Conservation (phyloP, 805 yeast genomes). For the Teunomyces panamensis region DNA sequence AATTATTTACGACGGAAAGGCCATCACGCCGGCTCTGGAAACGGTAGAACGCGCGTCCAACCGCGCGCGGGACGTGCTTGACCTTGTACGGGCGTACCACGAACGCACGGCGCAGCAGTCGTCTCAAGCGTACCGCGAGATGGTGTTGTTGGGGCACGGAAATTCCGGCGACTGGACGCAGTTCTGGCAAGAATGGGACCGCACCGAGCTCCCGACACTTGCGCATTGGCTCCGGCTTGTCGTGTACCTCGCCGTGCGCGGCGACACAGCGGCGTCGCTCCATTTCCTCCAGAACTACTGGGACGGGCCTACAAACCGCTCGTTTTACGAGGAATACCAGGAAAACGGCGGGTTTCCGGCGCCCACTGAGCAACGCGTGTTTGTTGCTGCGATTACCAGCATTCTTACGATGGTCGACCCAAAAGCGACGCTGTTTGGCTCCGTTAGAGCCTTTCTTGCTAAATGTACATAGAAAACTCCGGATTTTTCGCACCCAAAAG, state of each 20-base stretch:
- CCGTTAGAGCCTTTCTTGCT: constrained; percentile 24
- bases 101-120: constrained; percentile 6
- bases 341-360: too few species aligned
- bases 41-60: constrained; percentile 20
- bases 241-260: constrained; percentile 29
- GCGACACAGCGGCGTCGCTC: constrained; percentile 22
- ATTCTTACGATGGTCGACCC: constrained; percentile 22
- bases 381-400: constrained; percentile 18
- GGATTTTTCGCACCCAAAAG: background rate
- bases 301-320: constrained; percentile 10
- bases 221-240: constrained; percentile 31
- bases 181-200: constrained; percentile 41
- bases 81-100: constrained; percentile 22
- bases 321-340: constrained; percentile 10
- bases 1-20: constrained; percentile 16
- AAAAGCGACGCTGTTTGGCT: constrained; percentile 45
- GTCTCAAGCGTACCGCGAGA: constrained; percentile 26
- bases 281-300: constrained; percentile 31
- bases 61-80: constrained; percentile 28
- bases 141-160: constrained; percentile 36
- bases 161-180: constrained; percentile 35
- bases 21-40: constrained; percentile 1
- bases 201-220: background rate
- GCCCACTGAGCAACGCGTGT: constrained; percentile 17
- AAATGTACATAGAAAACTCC: background rate